Conservation (phyloP, 176 grass and related monocot genomes). For the Paspalum notatum region DNA sequence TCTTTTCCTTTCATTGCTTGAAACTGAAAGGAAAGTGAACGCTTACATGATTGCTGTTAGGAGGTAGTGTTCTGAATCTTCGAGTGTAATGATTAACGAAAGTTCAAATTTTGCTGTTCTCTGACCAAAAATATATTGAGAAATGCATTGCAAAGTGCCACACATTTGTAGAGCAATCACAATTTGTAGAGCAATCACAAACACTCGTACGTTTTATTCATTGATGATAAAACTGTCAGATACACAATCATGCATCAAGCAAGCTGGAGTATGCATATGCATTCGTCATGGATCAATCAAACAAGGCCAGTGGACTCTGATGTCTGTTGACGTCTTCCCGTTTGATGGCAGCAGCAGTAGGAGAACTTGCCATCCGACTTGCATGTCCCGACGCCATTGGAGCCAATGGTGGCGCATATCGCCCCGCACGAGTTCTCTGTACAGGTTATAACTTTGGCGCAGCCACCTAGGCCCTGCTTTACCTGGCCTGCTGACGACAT, state of each 20-base stretch:
- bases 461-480: background rate
- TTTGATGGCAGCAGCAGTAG: background rate
- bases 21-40: too few relatives aligned
- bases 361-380: background rate
- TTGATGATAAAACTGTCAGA: background rate
- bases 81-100: too few relatives aligned
- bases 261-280: background rate
- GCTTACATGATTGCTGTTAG: too few relatives aligned
- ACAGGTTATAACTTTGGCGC: background rate
- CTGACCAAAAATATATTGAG: too few relatives aligned
- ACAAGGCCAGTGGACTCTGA: background rate
- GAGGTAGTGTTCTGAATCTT: too few relatives aligned
- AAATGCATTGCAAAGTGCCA: too few relatives aligned
- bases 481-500: background rate
- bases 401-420: background rate
- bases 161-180: too few relatives aligned
- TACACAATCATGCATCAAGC: background rate
- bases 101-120: too few relatives aligned
- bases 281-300: background rate
- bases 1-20: too few relatives aligned
- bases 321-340: background rate
- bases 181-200: too few relatives aligned
- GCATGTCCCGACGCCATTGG: background rate
- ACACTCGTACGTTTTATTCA: background rate
- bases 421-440: background rate